phyloP scores from a whole-genome alignment of 176 grass and related monocot species.

The Lolium rigidum region DNA sequence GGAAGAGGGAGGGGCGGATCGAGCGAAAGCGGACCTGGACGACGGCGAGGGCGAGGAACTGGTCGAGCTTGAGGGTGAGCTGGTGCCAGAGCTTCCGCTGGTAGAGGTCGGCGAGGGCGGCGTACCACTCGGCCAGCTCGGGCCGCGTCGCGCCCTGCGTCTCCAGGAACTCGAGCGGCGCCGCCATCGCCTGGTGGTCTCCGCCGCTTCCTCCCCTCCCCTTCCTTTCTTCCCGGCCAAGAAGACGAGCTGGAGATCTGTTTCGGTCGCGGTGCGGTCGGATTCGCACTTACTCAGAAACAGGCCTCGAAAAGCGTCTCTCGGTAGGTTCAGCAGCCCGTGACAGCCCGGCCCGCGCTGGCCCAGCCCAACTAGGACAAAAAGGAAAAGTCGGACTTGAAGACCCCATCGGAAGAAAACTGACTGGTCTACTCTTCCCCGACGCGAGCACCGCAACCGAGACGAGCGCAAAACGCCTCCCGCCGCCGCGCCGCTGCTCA shows the following conservation, averaged over 20 bases:
- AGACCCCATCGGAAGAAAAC: neutral
- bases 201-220: neutral
- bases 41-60: slow-evolving; percentile 82
- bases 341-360: too few species aligned
- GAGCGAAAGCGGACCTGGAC: slow-evolving; percentile 52
- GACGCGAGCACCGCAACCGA: neutral
- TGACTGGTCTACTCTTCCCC: neutral
- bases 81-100: slow-evolving; percentile 87
- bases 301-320: neutral
- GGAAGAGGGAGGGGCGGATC: neutral
- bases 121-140: slow-evolving; percentile 82
- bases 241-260: slow-evolving; percentile 17
- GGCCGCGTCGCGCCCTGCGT: slow-evolving; percentile 65
- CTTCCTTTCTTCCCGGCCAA: slow-evolving; percentile 43
- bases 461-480: neutral
- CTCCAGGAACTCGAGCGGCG: slow-evolving; percentile 76
- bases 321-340: too few species aligned
- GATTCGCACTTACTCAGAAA: too few species aligned
- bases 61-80: slow-evolving; percentile 87
- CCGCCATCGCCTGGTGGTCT: slow-evolving; percentile 35
- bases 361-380: neutral
- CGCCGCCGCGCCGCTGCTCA: neutral
- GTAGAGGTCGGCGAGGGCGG: slow-evolving; percentile 72
- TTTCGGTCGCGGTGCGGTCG: slow-evolving; percentile 13
- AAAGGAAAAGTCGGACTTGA: slow-evolving; percentile 20